These are phyloP conservation scores for Bipolaris sorokiniana DNA, from an alignment of 2,329 filamentous ascomycete species.

Conservation along the genomic window DNA sequence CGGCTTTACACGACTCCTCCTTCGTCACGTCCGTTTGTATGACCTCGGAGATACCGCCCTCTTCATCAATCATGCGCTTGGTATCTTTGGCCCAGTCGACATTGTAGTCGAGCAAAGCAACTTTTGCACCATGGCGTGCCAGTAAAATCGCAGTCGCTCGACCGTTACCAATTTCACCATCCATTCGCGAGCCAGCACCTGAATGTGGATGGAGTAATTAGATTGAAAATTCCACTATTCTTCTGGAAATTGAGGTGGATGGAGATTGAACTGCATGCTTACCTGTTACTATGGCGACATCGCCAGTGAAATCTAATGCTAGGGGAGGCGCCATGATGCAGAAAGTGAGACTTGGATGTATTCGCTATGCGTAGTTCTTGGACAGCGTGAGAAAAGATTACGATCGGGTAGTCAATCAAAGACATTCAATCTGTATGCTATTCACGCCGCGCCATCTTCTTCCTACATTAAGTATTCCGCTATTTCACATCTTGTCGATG, in stretches of 20 bases:
- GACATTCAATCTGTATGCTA: too few species aligned
- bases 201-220: background rate
- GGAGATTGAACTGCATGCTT: background rate
- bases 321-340: slow-evolving; percentile 8
- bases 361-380: too few species aligned
- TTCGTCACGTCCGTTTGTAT: slow-evolving; percentile 37
- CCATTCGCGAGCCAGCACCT: slow-evolving; percentile 41
- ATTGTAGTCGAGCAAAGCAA: slow-evolving; percentile 71
- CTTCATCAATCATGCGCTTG: slow-evolving; percentile 68
- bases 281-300: slow-evolving; percentile 22
- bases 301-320: slow-evolving; percentile 19
- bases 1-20: background rate
- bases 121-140: slow-evolving; percentile 76
- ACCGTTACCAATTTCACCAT: slow-evolving; percentile 72
- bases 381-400: too few species aligned
- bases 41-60: slow-evolving; percentile 67
- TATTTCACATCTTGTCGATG: too few species aligned
- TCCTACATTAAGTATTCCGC: background rate
- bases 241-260: too few species aligned
- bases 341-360: too few species aligned
- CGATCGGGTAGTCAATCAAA: too few species aligned
- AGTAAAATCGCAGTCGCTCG: slow-evolving; percentile 75
- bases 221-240: background rate
- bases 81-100: slow-evolving; percentile 76
- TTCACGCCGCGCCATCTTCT: too few species aligned